A percentile compares a stretch with the other conserved stretches of the same genome.
Evolutionary conservation across 805 yeast genomes (phyloP).

Genomic region (Ogataea populi-albae): DNA sequence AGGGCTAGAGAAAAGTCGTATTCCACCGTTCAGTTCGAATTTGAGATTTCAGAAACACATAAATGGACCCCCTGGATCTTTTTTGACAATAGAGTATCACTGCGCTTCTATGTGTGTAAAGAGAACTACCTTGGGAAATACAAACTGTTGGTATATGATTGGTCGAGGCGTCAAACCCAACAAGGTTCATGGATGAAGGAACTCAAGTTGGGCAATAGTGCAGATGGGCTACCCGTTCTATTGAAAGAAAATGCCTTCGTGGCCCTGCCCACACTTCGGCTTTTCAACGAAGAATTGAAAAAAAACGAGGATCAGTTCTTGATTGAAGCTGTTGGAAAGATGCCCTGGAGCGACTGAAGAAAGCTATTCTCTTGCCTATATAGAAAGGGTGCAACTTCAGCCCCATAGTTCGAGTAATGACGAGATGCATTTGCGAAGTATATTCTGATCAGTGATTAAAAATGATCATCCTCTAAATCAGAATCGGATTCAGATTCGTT

Average conservation of each 20-base stretch:
- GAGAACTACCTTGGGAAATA: constrained; percentile 5
- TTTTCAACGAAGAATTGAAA: background rate
- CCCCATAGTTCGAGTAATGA: no score
- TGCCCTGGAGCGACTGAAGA: background rate
- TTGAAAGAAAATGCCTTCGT: constrained; percentile 1
- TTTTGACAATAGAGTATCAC: constrained; percentile 12
- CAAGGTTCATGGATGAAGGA: constrained; percentile 6
- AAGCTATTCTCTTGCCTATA: no score
- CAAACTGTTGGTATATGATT: constrained; percentile 4
- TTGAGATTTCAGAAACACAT: constrained; percentile 1
- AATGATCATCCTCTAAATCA: constrained; percentile 4
- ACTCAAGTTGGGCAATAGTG: background rate
- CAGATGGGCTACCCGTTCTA: constrained; percentile 8
- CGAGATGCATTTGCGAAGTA: no score
- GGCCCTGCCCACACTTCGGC: constrained; percentile 4
- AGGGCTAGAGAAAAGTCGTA: constrained; percentile 10
- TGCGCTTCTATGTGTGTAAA: constrained; percentile 5
- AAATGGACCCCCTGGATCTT: constrained; percentile 12
- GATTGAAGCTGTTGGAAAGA: background rate
- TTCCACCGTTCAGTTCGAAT: background rate
- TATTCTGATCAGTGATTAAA: no score
- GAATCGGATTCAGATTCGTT: constrained; percentile 7
- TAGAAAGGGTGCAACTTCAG: no score
- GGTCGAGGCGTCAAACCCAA: constrained; percentile 1
- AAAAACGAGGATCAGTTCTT: background rate